Base-by-base conservation (phyloP, 306 rosid species). In the Gillenia trifoliata region DNA sequence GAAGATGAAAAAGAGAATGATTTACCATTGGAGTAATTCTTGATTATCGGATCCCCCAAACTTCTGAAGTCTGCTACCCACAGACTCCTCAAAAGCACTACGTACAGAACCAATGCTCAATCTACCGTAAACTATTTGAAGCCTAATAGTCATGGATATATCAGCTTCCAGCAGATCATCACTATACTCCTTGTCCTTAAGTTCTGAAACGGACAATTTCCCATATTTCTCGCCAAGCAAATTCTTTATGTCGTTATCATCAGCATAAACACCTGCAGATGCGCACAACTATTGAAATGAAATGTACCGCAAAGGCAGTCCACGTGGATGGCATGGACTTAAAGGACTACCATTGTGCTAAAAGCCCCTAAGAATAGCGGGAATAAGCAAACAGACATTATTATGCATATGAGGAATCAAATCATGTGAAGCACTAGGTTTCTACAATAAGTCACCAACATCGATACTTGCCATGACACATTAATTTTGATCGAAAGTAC, bases 71-170 rank as follows among this genome's bases (percentile, higher is more conserved):
- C 92, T 92, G 82, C 66, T 85, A 75, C 99, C 97, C 1, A 94
- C 85, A 1, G 99, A 92, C 60, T 90, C 96, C 83, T 92, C 95
- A 78, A 94, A 92, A 63, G 97, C 99, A 62, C 77, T 88, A 2
- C 95, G 93, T 6, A 94, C 96, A 0, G 97, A 88, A 22, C 92
- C 82, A 73, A 94, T 92, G 88, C 97, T 90, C 88, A 94, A 83
- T 80, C 70, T 94, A 4, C 93, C 63, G 66, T 92, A 92, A 47
- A 92, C 89, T 82, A 94, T 86, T 77, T 94, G 97, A 83, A 94
- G 96, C 71, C 96, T 88, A 70, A 94, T 81, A 16, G 96, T 92
- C 85, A 92, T 75, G 68, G 83, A 29, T 75, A 94, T 87, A 85
- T 94, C 99, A 75, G 79, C 83, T 62, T 92, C 96, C 83, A 92